Evolutionary conservation across 83 land plant species (phyloP).

Genomic region (Larix sibirica): DNA sequence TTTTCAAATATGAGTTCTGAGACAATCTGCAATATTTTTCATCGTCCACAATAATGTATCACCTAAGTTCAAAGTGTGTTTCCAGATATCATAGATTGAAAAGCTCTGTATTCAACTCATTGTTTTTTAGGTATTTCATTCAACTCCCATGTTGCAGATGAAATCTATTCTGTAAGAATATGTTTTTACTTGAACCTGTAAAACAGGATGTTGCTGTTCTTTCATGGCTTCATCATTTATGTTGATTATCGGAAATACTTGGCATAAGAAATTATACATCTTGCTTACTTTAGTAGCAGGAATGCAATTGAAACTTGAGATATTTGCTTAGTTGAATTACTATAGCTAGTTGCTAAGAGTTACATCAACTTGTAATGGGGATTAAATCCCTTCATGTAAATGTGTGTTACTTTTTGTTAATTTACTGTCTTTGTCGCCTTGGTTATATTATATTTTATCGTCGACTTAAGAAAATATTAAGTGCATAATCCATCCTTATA

Average conservation of each 20-base stretch:
- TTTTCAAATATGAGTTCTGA: slow-evolving; percentile 18
- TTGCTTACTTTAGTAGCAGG: background rate
- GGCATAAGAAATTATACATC: background rate
- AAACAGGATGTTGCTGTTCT: background rate
- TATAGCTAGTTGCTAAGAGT: too few species aligned
- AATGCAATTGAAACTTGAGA: background rate
- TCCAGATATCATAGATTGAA: background rate
- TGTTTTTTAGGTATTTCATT: background rate
- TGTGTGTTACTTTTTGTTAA: too few species aligned
- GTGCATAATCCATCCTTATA: background rate
- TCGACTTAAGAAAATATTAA: background rate
- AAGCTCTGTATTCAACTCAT: slow-evolving; percentile 2
- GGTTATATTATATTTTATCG: background rate
- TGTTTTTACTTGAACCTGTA: slow-evolving; percentile 3
- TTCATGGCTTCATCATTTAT: background rate
- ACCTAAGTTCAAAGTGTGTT: background rate
- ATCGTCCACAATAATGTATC: background rate
- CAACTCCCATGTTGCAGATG: background rate
- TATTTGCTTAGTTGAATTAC: too few species aligned
- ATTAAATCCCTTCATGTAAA: too few species aligned
- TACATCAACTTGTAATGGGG: too few species aligned
- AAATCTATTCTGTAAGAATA: background rate
- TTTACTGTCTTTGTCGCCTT: background rate
- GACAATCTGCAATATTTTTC: slow-evolving; percentile 12
- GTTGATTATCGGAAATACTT: too few species aligned